phyloP scores from a whole-genome alignment of 2,329 filamentous ascomycete genomes.

The Talaromyces sp. region DNA sequence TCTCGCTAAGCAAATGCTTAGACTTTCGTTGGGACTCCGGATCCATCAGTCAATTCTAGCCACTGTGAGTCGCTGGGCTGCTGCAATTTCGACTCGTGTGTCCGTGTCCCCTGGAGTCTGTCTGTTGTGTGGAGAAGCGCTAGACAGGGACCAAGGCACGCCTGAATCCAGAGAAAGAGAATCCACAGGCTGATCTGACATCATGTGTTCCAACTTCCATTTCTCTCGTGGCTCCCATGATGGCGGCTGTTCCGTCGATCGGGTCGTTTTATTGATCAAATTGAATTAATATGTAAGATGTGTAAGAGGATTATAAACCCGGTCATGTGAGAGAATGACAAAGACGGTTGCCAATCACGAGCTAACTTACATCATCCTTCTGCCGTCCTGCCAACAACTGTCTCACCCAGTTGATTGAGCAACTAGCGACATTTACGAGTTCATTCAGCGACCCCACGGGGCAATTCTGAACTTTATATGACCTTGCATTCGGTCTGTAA shows the following conservation, averaged over 20 bases:
- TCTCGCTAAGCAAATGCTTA: neutral
- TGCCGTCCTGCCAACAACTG: too few species aligned
- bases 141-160: neutral
- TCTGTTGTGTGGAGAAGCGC: neutral
- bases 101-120: neutral
- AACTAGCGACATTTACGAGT: neutral
- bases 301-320: too few species aligned
- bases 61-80: neutral
- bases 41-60: neutral
- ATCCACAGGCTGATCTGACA: neutral
- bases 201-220: slow-evolving; percentile 1
- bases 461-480: neutral
- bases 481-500: neutral
- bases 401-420: too few species aligned
- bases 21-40: neutral
- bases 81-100: neutral
- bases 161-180: neutral
- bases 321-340: slow-evolving; percentile 1
- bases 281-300: neutral
- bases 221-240: neutral
- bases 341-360: neutral
- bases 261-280: neutral
- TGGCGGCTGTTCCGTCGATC: neutral
- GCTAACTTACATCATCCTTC: neutral
- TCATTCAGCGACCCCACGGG: neutral